phyloP scores from a whole-genome alignment of 2,329 filamentous ascomycete genomes.

The Fusarium sp. region DNA sequence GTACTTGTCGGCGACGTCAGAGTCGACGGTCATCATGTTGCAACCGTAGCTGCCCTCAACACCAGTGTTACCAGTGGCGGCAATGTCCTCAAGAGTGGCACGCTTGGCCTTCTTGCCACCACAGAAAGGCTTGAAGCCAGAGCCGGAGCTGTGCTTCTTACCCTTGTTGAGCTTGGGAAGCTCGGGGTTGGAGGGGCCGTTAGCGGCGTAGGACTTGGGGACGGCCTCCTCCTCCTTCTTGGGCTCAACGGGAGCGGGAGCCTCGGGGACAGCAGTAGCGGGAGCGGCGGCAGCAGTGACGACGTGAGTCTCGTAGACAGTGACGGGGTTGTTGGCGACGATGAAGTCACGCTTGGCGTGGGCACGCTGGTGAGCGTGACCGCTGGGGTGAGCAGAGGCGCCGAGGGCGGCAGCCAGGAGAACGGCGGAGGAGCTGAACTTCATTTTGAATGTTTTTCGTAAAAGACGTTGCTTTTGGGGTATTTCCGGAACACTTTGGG shows the following conservation, averaged over 20 bases:
- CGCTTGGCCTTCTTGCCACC: conserved; percentile 55
- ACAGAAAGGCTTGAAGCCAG: conserved; percentile 51
- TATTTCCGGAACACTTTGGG: conserved; percentile 43
- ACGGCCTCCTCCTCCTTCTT: conserved; percentile 13
- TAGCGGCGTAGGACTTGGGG: conserved; percentile 1
- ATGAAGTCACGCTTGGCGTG: conserved; percentile 51
- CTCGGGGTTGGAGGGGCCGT: neutral
- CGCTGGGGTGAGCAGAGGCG: conserved; percentile 56
- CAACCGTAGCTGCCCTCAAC: conserved; percentile 57
- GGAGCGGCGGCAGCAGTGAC: conserved; percentile 6
- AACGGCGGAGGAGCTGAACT: conserved; percentile 53
- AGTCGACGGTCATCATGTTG: conserved; percentile 62
- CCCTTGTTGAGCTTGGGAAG: conserved; percentile 3
- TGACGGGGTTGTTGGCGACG: conserved; percentile 50
- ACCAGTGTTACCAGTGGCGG: conserved; percentile 61
- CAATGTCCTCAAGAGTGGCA: conserved; percentile 59
- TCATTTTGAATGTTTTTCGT: conserved; percentile 50
- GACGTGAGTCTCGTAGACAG: conserved; percentile 40
- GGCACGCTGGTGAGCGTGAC: conserved; percentile 52
- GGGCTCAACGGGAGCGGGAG: neutral
- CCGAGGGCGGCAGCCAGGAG: conserved; percentile 55
- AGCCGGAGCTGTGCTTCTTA: conserved; percentile 27
- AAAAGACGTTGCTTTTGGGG: conserved; percentile 21
- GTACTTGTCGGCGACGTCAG: conserved; percentile 53
- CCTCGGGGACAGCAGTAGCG: conserved; percentile 8